These are phyloP conservation scores for Paracoccidioides brasiliensis DNA, from an alignment of 2,329 filamentous ascomycete genomes.

Conservation along the genomic window DNA sequence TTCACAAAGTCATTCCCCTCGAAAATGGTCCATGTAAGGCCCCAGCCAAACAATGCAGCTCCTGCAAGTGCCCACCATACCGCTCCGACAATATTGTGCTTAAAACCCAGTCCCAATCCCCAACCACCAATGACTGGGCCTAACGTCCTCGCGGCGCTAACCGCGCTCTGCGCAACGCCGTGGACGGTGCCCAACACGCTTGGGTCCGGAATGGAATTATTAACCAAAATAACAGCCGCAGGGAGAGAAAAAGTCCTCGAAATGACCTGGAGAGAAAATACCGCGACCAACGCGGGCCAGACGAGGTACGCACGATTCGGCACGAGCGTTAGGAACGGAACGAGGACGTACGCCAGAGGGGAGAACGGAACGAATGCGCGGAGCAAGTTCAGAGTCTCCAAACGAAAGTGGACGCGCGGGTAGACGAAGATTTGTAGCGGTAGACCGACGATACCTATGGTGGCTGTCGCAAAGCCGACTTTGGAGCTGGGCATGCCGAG, in stretches of 20 bases:
- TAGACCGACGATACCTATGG: conserved; percentile 65
- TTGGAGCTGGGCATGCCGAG: conserved; percentile 57
- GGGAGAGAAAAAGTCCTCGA: conserved; percentile 58
- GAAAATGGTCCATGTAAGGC: conserved; percentile 47
- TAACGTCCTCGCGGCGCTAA: conserved; percentile 41
- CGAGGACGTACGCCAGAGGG: conserved; percentile 53
- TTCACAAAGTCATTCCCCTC: conserved; percentile 52
- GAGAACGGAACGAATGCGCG: conserved; percentile 57
- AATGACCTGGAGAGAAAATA: conserved; percentile 56
- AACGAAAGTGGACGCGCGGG: conserved; percentile 49
- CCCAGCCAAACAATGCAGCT: conserved; percentile 44
- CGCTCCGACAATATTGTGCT: conserved; percentile 41
- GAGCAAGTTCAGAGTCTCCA: conserved; percentile 58
- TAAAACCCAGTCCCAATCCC: conserved; percentile 41
- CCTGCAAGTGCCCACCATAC: conserved; percentile 46
- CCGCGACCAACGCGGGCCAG: conserved; percentile 52
- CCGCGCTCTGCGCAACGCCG: conserved; percentile 44
- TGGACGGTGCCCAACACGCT: conserved; percentile 46
- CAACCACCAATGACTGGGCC: conserved; percentile 44
- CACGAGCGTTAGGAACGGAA: conserved; percentile 59
- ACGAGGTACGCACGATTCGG: conserved; percentile 43
- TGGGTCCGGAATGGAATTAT: conserved; percentile 46
- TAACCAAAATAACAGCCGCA: conserved; percentile 45
- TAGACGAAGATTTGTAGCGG: conserved; percentile 59
- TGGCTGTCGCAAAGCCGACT: conserved; percentile 66